phyloP scores from a whole-genome alignment of 352 stramenopile species.

The Phytophthora syringae region DNA sequence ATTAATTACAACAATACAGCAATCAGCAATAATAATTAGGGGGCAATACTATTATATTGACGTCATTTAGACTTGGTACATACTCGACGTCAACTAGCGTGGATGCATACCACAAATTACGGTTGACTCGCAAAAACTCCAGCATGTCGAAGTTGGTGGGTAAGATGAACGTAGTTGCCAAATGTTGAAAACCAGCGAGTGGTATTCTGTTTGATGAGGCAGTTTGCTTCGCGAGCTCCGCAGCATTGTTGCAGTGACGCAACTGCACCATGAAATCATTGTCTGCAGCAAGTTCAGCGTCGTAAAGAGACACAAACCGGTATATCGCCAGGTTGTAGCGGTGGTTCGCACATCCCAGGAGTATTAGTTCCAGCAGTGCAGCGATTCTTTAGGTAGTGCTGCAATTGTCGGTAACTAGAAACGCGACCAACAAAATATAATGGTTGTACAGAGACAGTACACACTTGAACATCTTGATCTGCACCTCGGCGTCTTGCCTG shows the following conservation, averaged over 20 bases:
- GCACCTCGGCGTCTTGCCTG: slow-evolving; percentile 6
- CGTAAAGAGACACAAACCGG: slow-evolving; percentile 1
- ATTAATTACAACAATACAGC: too few relatives aligned
- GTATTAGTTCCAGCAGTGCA: background rate
- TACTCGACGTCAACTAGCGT: too few relatives aligned
- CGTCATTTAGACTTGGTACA: too few relatives aligned
- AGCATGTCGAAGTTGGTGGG: too few relatives aligned
- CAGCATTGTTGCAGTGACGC: slow-evolving; percentile 8
- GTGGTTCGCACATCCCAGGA: background rate
- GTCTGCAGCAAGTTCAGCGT: background rate
- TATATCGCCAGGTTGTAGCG: slow-evolving; percentile 9
- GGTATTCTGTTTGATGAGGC: slow-evolving; percentile 13
- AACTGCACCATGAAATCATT: slow-evolving; percentile 12
- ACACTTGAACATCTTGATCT: slow-evolving; percentile 16
- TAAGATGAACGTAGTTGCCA: background rate
- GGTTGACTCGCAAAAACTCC: too few relatives aligned
- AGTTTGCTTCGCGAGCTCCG: slow-evolving; percentile 4
- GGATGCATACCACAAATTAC: too few relatives aligned
- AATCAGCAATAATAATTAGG: too few relatives aligned
- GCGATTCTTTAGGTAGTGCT: slow-evolving; percentile 1
- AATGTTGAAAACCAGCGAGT: slow-evolving; percentile 6
- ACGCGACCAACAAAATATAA: slow-evolving; percentile 2
- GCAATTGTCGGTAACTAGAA: slow-evolving; percentile 10
- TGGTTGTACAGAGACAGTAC: slow-evolving; percentile 16
- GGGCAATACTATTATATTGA: too few relatives aligned